phyloP scores from a whole-genome alignment of 768 basidiomycete genomes.

The Suillus discolor region DNA sequence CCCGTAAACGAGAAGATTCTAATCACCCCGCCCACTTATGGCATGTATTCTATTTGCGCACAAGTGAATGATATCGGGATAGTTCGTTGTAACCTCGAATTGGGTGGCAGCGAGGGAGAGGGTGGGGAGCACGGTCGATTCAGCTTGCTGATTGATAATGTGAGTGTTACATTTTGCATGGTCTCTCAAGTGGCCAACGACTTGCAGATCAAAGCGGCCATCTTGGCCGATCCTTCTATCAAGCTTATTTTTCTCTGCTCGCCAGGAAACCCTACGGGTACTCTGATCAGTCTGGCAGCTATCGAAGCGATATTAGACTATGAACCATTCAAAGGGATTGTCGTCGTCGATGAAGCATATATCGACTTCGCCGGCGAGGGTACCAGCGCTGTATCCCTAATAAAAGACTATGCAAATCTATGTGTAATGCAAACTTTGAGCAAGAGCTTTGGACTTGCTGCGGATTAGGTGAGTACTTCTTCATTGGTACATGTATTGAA shows the following conservation, averaged over 20 bases:
- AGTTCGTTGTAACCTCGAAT: conserved; percentile 72
- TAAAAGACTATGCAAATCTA: conserved; percentile 83
- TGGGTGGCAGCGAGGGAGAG: conserved; percentile 62
- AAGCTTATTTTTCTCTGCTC: conserved; percentile 96
- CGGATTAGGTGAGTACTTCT: conserved; percentile 72
- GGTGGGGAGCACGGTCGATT: conserved; percentile 75
- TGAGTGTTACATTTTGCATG: conserved; percentile 36
- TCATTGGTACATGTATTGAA: neutral
- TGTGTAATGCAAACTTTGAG: conserved; percentile 97
- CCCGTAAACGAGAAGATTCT: conserved; percentile 84
- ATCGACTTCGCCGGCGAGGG: conserved; percentile 82
- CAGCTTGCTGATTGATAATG: conserved; percentile 73
- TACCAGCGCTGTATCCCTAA: conserved; percentile 66
- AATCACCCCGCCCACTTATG: conserved; percentile 94
- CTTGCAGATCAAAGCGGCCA: conserved; percentile 65
- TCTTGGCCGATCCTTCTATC: conserved; percentile 73
- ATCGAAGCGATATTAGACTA: conserved; percentile 76
- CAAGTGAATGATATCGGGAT: conserved; percentile 92
- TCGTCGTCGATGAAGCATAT: conserved; percentile 96
- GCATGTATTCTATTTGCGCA: conserved; percentile 95
- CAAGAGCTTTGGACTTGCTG: conserved; percentile 95
- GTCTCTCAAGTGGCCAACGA: conserved; percentile 7
- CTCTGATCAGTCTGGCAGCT: conserved; percentile 71
- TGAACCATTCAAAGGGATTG: conserved; percentile 83
- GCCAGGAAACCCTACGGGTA: conserved; percentile 96